These are phyloP conservation scores for Pestalotiopsis sp. DNA, from an alignment of 2,329 filamentous ascomycete species.

Conservation along the genomic window DNA sequence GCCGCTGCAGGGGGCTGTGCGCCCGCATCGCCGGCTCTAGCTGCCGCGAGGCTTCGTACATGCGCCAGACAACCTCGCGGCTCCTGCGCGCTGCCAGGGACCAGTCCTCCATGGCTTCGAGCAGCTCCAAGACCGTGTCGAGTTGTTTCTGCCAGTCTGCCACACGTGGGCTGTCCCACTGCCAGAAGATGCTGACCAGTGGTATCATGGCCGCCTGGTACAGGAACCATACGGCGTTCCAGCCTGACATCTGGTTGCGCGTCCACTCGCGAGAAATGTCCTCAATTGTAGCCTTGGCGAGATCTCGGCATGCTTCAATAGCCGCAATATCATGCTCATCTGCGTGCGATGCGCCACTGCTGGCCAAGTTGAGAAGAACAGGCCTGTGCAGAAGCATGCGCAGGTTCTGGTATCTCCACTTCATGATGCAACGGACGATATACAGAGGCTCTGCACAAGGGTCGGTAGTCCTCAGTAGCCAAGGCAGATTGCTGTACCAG, in stretches of 20 bases:
- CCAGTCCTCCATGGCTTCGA: constrained; percentile 67
- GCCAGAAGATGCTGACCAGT: constrained; percentile 74
- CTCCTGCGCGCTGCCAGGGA: constrained; percentile 65
- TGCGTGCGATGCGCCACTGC: constrained; percentile 52
- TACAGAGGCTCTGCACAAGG: constrained; percentile 72
- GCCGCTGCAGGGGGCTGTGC: constrained; percentile 34
- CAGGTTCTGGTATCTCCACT: constrained; percentile 80
- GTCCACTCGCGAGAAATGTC: constrained; percentile 73
- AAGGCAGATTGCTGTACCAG: constrained; percentile 74
- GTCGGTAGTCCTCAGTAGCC: constrained; percentile 64
- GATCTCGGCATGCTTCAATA: constrained; percentile 68
- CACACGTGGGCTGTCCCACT: constrained; percentile 53
- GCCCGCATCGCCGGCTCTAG: constrained; percentile 36
- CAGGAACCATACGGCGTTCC: constrained; percentile 82
- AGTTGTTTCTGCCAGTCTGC: constrained; percentile 59
- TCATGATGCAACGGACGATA: constrained; percentile 74
- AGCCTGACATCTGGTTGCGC: constrained; percentile 75
- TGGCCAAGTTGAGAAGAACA: constrained; percentile 67
- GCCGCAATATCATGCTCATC: constrained; percentile 67
- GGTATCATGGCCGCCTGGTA: constrained; percentile 83
- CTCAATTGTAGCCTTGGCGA: constrained; percentile 71
- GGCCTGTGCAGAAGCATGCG: constrained; percentile 77
- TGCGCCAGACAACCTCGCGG: constrained; percentile 63
- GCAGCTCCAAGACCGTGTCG: constrained; percentile 60
- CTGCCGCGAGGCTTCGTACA: constrained; percentile 60